phyloP scores from a whole-genome alignment of 1,284 basidiomycete species.

The Rhodofomes roseus region DNA sequence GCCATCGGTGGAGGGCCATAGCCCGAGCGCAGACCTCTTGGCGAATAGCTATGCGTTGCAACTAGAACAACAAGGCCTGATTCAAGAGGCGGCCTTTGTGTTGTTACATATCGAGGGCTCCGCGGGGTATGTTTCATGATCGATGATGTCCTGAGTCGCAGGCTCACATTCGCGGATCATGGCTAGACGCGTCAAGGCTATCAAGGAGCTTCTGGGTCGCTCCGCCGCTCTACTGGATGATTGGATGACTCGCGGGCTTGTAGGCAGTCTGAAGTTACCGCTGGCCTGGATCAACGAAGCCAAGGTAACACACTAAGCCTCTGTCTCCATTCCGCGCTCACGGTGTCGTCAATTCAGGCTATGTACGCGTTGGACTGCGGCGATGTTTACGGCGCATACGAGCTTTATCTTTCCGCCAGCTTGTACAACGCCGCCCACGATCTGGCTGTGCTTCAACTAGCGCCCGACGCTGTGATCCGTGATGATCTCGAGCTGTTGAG shows the following conservation, averaged over 20 bases:
- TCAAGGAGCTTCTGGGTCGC: constrained; percentile 79
- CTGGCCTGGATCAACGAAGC: constrained; percentile 86
- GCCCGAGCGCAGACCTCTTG: constrained; percentile 79
- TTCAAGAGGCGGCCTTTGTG: constrained; percentile 88
- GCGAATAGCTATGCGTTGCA: constrained; percentile 86
- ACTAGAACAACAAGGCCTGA: constrained; percentile 77
- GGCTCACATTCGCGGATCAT: neutral
- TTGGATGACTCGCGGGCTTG: constrained; percentile 70
- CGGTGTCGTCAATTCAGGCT: constrained; percentile 44
- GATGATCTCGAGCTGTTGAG: constrained; percentile 75
- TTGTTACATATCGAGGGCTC: constrained; percentile 84
- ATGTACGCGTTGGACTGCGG: constrained; percentile 59
- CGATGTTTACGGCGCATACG: constrained; percentile 75
- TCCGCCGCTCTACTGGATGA: constrained; percentile 68
- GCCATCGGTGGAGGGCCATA: constrained; percentile 61
- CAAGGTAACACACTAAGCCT: constrained; percentile 46
- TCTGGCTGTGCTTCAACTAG: constrained; percentile 79
- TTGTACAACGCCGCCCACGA: constrained; percentile 76
- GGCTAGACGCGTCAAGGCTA: constrained; percentile 68
- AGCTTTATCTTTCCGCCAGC: constrained; percentile 71
- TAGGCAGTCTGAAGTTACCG: constrained; percentile 79
- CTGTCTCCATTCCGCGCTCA: constrained; percentile 8
- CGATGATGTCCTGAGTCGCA: constrained; percentile 1
- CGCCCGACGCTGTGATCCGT: constrained; percentile 85
- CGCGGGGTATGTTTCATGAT: constrained; percentile 53